Conservation (phyloP, 176 grass and related monocot species). For the Alopecurus myosuroides region DNA sequence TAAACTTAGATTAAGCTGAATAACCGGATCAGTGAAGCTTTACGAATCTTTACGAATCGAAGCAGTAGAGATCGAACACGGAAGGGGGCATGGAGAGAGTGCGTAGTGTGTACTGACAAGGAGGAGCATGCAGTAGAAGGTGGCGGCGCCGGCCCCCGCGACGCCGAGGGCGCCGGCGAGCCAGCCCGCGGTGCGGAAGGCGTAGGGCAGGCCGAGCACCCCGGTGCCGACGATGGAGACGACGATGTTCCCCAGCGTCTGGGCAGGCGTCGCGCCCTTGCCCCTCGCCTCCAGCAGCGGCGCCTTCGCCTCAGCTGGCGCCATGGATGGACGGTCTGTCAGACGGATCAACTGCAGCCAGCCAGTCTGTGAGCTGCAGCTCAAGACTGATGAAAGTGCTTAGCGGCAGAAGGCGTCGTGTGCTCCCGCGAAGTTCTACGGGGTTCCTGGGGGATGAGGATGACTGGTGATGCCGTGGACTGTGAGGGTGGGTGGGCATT, state of each 20-base stretch:
- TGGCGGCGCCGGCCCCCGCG: slow-evolving; percentile 36
- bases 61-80: not conserved
- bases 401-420: not conserved
- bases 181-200: slow-evolving; percentile 72
- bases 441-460: not conserved
- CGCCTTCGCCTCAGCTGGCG: slow-evolving; percentile 11
- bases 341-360: not conserved
- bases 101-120: slow-evolving; percentile 36
- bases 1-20: not conserved
- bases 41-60: not conserved
- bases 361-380: not conserved
- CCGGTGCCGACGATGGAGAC: slow-evolving; percentile 93
- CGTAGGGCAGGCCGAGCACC: slow-evolving; percentile 73
- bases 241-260: slow-evolving; percentile 86
- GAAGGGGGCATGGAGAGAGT: not conserved
- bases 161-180: slow-evolving; percentile 56
- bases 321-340: not conserved
- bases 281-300: slow-evolving; percentile 36
- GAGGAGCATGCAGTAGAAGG: slow-evolving; percentile 94
- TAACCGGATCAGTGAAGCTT: not conserved
- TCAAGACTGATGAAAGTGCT: not conserved
- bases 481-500: not conserved
- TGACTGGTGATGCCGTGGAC: not conserved
- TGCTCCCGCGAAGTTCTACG: not conserved
- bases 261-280: slow-evolving; percentile 41